Evolutionary conservation across 352 stramenopile genomes (phyloP).

Genomic region (Phytopythium delawarense): DNA sequence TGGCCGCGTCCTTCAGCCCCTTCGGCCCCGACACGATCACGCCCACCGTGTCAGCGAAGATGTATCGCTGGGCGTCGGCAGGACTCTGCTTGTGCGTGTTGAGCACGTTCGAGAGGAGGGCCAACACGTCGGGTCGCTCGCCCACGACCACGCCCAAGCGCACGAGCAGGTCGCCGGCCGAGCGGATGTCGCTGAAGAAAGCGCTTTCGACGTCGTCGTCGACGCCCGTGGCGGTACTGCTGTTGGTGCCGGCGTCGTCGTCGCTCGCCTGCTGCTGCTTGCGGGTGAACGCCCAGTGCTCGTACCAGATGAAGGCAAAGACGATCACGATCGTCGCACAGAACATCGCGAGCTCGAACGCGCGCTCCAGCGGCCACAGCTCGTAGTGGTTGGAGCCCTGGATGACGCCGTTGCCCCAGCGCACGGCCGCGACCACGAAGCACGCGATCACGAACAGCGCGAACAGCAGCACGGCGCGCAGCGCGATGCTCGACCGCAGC

Average conservation of each 20-base stretch:
- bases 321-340: constrained; percentile 37
- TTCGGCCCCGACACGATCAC: constrained; percentile 36
- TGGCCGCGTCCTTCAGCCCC: constrained; percentile 30
- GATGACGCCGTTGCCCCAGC: constrained; percentile 49
- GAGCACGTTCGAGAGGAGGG: constrained; percentile 24
- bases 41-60: constrained; percentile 23
- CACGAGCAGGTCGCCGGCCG: constrained; percentile 29
- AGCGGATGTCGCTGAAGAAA: constrained; percentile 34
- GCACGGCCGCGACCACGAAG: constrained; percentile 23
- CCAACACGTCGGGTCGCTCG: constrained; percentile 29
- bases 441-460: constrained; percentile 34
- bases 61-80: constrained; percentile 1
- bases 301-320: constrained; percentile 49
- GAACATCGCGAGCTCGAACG: constrained; percentile 45
- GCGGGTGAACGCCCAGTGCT: constrained; percentile 22
- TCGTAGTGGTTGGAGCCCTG: constrained; percentile 38
- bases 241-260: constrained; percentile 9
- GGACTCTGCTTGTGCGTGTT: constrained; percentile 17
- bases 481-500: constrained; percentile 34
- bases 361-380: constrained; percentile 51
- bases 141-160: constrained; percentile 28
- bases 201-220: constrained; percentile 8
- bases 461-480: constrained; percentile 32
- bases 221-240: constrained; percentile 1
- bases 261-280: constrained; percentile 2